Conservation (phyloP, 768 basidiomycete species). For the Paxillus rubicundulus region DNA sequence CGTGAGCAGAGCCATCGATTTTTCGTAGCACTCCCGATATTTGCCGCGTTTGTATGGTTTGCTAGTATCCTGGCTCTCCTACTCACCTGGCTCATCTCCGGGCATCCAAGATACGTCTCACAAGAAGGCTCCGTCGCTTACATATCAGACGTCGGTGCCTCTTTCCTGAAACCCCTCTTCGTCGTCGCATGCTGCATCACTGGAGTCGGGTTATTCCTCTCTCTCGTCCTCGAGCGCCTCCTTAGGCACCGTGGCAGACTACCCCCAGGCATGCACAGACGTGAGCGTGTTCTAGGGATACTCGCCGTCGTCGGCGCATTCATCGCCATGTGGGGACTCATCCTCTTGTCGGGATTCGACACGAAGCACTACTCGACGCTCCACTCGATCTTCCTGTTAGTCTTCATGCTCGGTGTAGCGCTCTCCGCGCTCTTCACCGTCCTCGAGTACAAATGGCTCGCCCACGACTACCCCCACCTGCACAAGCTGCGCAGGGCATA, state of each 20-base stretch:
- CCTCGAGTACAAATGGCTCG: constrained; percentile 67
- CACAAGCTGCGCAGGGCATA: constrained; percentile 53
- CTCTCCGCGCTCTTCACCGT: constrained; percentile 75
- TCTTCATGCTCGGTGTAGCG: constrained; percentile 72
- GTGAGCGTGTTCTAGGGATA: constrained; percentile 52
- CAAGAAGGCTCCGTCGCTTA: constrained; percentile 61
- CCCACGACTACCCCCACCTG: constrained; percentile 48
- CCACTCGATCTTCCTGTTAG: constrained; percentile 62
- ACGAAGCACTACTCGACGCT: constrained; percentile 48
- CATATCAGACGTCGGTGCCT: constrained; percentile 78
- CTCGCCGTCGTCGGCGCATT: constrained; percentile 62
- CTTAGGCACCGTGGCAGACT: constrained; percentile 68
- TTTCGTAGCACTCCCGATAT: constrained; percentile 63
- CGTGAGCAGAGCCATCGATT: constrained; percentile 45
- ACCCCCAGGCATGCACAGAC: constrained; percentile 52
- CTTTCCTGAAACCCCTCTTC: constrained; percentile 72
- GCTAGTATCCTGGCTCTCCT: constrained; percentile 69
- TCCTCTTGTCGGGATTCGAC: constrained; percentile 71
- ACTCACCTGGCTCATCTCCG: constrained; percentile 67
- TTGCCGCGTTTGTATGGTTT: constrained; percentile 66
- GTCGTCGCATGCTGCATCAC: constrained; percentile 64
- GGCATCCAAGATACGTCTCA: constrained; percentile 48
- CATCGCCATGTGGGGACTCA: constrained; percentile 63
- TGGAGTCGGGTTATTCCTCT: constrained; percentile 56
- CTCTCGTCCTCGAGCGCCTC: constrained; percentile 58